Conservation (phyloP, 2,329 filamentous ascomycete species). For the Pyricularia grisea region DNA sequence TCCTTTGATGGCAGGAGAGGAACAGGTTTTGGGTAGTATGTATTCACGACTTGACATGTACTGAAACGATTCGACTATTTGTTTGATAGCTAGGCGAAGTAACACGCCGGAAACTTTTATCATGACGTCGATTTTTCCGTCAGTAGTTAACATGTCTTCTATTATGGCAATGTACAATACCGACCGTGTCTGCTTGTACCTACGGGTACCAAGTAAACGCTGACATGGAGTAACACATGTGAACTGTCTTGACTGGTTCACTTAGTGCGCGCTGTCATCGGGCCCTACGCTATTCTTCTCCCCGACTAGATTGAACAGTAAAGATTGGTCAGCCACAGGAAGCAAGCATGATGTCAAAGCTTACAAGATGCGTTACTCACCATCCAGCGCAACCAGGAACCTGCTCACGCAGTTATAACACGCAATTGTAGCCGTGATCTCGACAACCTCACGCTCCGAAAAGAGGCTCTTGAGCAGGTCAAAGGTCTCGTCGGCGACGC, state of each 20-base stretch:
- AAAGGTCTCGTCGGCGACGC: slow-evolving; percentile 62
- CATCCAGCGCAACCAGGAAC: slow-evolving; percentile 74
- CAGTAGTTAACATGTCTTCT: background rate
- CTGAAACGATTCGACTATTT: background rate
- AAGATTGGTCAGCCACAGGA: slow-evolving; percentile 7
- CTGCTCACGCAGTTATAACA: slow-evolving; percentile 80
- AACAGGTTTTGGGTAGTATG: background rate
- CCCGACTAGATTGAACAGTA: slow-evolving; percentile 33
- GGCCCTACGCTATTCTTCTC: slow-evolving; percentile 46
- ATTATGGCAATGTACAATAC: background rate
- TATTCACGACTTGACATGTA: background rate
- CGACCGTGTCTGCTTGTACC: background rate
- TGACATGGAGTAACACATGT: background rate
- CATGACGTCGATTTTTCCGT: background rate
- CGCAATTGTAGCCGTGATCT: slow-evolving; percentile 67
- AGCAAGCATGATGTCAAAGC: background rate
- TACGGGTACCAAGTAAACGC: background rate
- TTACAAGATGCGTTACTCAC: slow-evolving; percentile 31
- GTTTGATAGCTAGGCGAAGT: background rate
- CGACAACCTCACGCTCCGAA: slow-evolving; percentile 64
- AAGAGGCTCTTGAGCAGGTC: slow-evolving; percentile 51
- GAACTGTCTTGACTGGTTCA: background rate
- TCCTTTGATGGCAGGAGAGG: background rate
- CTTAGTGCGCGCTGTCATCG: slow-evolving; percentile 16
- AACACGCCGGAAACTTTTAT: background rate